Percentiles rank a stretch among this genome's conserved stretches.
Evolutionary conservation across 2,329 filamentous ascomycete genomes (phyloP).

Genomic region (Claviceps quebecensis): DNA sequence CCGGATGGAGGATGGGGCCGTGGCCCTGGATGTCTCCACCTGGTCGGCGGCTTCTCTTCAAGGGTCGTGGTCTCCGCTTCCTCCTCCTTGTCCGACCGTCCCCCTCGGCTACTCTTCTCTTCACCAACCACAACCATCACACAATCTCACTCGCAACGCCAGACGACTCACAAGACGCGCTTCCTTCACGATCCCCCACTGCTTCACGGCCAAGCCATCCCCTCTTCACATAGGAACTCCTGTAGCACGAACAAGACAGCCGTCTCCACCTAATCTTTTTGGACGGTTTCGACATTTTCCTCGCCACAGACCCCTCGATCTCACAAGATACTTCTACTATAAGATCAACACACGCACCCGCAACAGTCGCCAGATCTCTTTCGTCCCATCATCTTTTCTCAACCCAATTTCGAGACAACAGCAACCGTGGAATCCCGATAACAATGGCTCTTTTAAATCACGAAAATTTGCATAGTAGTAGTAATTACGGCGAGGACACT

Average conservation of each 20-base stretch:
- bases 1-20: background rate
- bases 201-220: background rate
- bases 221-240: background rate
- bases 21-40: background rate
- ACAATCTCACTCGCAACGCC: background rate
- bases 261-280: background rate
- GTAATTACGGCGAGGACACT: conserved; percentile 61
- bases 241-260: background rate
- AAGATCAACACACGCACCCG: background rate
- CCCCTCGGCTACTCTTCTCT: background rate
- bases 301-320: background rate
- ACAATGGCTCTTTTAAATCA: conserved; percentile 58
- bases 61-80: background rate
- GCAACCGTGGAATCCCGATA: conserved; percentile 13
- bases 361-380: conserved; percentile 5
- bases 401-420: conserved; percentile 9
- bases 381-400: background rate
- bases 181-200: background rate
- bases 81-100: background rate
- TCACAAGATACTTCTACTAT: background rate
- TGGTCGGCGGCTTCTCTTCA: background rate
- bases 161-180: background rate
- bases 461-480: conserved; percentile 54
- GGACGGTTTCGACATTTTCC: background rate
- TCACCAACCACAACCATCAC: background rate